Evolutionary conservation across 1,284 basidiomycete genomes (phyloP).

Genomic region (Waitea zeae): DNA sequence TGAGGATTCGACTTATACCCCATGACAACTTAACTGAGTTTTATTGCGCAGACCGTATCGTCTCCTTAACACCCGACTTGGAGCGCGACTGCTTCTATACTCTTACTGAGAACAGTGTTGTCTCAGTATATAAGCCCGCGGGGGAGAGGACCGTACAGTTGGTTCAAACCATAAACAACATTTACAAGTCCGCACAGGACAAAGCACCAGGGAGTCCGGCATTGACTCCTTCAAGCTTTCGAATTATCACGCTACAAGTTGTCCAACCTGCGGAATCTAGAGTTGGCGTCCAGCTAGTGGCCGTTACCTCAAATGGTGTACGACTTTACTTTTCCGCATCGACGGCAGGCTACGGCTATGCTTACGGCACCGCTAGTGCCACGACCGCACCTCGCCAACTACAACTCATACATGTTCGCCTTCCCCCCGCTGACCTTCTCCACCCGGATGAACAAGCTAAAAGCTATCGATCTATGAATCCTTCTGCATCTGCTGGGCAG

Average conservation of each 20-base stretch:
- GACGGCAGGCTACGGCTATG: slow-evolving; percentile 24
- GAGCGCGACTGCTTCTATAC: slow-evolving; percentile 60
- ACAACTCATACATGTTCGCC: slow-evolving; percentile 58
- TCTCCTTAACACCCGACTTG: slow-evolving; percentile 46
- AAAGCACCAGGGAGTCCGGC: slow-evolving; percentile 59
- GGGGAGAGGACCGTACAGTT: slow-evolving; percentile 49
- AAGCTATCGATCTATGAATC: slow-evolving; percentile 21
- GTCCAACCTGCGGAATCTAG: slow-evolving; percentile 46
- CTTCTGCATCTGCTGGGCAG: slow-evolving; percentile 27
- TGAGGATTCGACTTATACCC: too few relatives aligned
- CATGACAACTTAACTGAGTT: too few relatives aligned
- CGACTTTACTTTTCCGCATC: slow-evolving; percentile 65
- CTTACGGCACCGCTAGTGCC: slow-evolving; percentile 16
- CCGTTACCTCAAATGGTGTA: slow-evolving; percentile 62
- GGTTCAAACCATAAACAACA: slow-evolving; percentile 46
- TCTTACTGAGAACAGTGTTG: slow-evolving; percentile 48
- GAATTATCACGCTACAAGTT: slow-evolving; percentile 46
- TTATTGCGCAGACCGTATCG: slow-evolving; percentile 52
- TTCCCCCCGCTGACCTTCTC: slow-evolving; percentile 59
- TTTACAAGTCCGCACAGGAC: slow-evolving; percentile 56
- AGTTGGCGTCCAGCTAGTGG: slow-evolving; percentile 56
- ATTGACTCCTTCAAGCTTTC: slow-evolving; percentile 48
- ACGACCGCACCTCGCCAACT: slow-evolving; percentile 25
- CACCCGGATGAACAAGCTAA: slow-evolving; percentile 56
- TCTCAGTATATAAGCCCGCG: slow-evolving; percentile 47